phyloP scores from a whole-genome alignment of 2,329 filamentous ascomycete species.

The Verticillium longisporum region DNA sequence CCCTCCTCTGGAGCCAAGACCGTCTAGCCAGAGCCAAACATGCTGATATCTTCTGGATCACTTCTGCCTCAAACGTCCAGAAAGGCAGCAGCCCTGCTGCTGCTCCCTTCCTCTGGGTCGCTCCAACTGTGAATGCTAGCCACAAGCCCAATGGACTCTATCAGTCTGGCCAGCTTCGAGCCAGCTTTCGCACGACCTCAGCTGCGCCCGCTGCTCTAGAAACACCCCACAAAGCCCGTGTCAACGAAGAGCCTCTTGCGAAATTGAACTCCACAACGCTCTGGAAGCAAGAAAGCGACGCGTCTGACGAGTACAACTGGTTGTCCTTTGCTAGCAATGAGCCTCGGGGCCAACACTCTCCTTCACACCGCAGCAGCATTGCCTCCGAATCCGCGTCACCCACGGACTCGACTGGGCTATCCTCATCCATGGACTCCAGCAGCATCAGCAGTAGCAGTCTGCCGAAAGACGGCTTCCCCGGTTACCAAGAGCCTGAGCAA shows the following conservation, averaged over 20 bases:
- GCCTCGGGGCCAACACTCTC: conserved; percentile 1
- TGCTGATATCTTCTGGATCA: neutral
- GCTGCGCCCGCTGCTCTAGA: neutral
- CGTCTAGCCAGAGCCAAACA: neutral
- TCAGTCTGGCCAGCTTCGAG: conserved; percentile 12
- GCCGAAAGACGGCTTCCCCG: neutral
- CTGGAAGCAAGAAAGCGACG: conserved; percentile 17
- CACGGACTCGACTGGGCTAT: neutral
- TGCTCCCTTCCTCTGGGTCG: neutral
- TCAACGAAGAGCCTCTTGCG: conserved; percentile 18
- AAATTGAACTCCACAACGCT: conserved; percentile 24
- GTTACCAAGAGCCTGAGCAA: neutral
- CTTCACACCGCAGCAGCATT: conserved; percentile 2
- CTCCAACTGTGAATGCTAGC: neutral
- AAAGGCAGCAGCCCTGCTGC: neutral
- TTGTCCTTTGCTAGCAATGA: conserved; percentile 3
- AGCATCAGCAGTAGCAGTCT: neutral
- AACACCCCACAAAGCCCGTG: conserved; percentile 15
- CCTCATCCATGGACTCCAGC: neutral
- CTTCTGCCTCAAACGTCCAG: neutral
- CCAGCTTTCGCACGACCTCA: neutral
- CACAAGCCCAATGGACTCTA: conserved; percentile 7
- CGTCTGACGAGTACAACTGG: conserved; percentile 13
- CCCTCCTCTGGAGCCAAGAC: neutral
- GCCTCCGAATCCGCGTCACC: neutral